Percentiles rank a stretch among this genome's conserved stretches.
Conservation (phyloP, 2,329 filamentous ascomycete species). For the Fusarium sarcochroum region DNA sequence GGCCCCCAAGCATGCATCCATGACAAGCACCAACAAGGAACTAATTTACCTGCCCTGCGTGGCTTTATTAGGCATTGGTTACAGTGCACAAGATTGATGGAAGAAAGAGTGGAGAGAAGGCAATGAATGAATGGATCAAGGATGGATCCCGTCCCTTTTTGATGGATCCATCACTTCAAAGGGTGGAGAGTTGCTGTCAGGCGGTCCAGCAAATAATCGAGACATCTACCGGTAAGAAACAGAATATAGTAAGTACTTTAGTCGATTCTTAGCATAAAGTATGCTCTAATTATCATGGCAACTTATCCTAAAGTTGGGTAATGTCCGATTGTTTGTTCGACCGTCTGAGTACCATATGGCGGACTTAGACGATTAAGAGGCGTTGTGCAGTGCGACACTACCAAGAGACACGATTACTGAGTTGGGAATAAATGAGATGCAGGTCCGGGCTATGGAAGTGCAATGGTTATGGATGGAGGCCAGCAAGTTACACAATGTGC, state of each 20-base stretch:
- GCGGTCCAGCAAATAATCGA: slow-evolving; percentile 5
- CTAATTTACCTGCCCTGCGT: slow-evolving; percentile 45
- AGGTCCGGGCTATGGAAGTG: no score
- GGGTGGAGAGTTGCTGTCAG: slow-evolving; percentile 24
- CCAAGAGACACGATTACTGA: slow-evolving; percentile 2
- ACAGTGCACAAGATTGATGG: slow-evolving; percentile 43
- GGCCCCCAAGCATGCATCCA: slow-evolving; percentile 29
- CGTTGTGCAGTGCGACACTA: slow-evolving; percentile 16
- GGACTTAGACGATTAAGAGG: neutral
- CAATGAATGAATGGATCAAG: slow-evolving; percentile 32
- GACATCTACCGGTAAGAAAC: no score
- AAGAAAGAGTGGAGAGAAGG: slow-evolving; percentile 42
- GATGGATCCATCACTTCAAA: slow-evolving; percentile 28
- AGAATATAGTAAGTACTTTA: no score
- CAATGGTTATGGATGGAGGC: neutral
- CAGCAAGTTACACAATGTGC: slow-evolving; percentile 19
- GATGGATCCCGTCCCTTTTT: slow-evolving; percentile 39
- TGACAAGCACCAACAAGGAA: slow-evolving; percentile 36
- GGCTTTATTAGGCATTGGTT: slow-evolving; percentile 37
- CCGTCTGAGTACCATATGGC: no score
- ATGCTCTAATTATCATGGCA: neutral
- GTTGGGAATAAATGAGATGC: neutral
- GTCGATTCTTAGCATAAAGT: neutral
- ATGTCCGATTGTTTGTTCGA: no score
- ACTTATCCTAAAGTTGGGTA: no score